A percentile compares a stretch with the other conserved stretches of the same genome.
Conservation (phyloP, 495 filamentous ascomycete genomes). For the Hypomontagnella monticulosa region DNA sequence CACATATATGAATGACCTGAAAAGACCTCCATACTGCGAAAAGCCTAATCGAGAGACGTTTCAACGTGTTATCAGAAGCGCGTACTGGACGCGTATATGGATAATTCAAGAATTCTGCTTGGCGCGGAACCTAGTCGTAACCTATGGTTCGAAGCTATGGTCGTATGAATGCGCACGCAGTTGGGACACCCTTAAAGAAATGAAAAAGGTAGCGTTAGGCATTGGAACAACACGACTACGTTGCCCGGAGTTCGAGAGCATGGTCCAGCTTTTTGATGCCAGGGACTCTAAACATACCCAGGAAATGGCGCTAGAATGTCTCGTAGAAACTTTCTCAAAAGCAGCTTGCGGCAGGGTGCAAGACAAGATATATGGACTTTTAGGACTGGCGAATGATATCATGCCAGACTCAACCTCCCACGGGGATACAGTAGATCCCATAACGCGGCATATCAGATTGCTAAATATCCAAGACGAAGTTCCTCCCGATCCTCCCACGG, state of each 20-base stretch:
- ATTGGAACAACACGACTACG: too few relatives aligned
- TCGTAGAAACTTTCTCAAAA: neutral
- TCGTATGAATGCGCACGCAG: neutral
- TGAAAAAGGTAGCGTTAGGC: too few relatives aligned
- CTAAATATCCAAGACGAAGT: neutral
- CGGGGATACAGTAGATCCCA: neutral
- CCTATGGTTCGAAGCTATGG: neutral
- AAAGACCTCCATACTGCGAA: neutral
- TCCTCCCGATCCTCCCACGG: neutral
- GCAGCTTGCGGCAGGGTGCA: neutral
- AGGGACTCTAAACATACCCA: neutral
- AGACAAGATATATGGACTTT: constrained; percentile 5
- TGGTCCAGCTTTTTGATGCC: neutral
- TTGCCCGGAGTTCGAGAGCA: neutral
- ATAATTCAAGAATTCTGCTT: constrained; percentile 10
- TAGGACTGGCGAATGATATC: constrained; percentile 13
- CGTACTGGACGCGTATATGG: constrained; percentile 10
- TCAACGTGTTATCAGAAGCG: neutral
- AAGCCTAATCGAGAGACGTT: neutral
- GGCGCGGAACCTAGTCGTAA: neutral
- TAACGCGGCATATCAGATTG: neutral
- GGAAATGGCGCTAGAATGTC: neutral
- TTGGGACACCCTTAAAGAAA: neutral
- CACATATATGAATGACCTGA: neutral
- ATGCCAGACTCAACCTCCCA: neutral